Evolutionary conservation across 2,329 filamentous ascomycete species (phyloP).

Genomic region (Waltergamsia citrina): DNA sequence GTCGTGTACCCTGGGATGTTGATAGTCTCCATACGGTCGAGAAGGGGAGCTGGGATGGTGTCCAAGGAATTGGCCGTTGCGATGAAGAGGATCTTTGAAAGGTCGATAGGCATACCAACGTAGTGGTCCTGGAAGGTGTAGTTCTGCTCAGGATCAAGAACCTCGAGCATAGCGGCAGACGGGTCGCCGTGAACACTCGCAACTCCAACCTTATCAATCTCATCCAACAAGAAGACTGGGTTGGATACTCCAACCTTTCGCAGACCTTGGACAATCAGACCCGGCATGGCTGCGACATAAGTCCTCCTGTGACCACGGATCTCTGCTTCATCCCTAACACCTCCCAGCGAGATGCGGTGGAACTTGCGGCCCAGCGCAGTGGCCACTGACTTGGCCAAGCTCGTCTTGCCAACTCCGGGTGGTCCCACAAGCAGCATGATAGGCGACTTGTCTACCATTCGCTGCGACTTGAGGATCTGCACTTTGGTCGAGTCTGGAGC

Average conservation of each 20-base stretch:
- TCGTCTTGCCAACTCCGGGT: slow-evolving; percentile 93
- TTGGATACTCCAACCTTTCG: slow-evolving; percentile 95
- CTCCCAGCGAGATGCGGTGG: slow-evolving; percentile 91
- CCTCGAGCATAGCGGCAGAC: slow-evolving; percentile 94
- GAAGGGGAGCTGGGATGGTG: slow-evolving; percentile 84
- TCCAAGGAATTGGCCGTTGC: slow-evolving; percentile 93
- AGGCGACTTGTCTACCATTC: slow-evolving; percentile 88
- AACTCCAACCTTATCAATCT: slow-evolving; percentile 93
- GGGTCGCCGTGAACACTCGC: slow-evolving; percentile 93
- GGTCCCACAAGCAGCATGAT: slow-evolving; percentile 90
- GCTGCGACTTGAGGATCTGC: slow-evolving; percentile 68
- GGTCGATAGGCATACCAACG: slow-evolving; percentile 86
- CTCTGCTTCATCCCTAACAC: slow-evolving; percentile 92
- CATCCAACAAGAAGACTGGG: slow-evolving; percentile 89
- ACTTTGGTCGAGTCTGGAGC: slow-evolving; percentile 47
- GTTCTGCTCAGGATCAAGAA: slow-evolving; percentile 95
- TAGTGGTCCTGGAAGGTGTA: slow-evolving; percentile 93
- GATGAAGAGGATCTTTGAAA: slow-evolving; percentile 95
- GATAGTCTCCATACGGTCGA: slow-evolving; percentile 97
- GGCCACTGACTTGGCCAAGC: slow-evolving; percentile 85
- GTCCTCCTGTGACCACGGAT: slow-evolving; percentile 91
- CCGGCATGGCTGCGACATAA: slow-evolving; percentile 98
- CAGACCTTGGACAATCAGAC: slow-evolving; percentile 83
- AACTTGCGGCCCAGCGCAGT: slow-evolving; percentile 90
- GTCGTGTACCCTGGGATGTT: slow-evolving; percentile 92